Base-by-base conservation (phyloP, 805 yeast genomes). In the Vanderwaltozyma yarrowii region DNA sequence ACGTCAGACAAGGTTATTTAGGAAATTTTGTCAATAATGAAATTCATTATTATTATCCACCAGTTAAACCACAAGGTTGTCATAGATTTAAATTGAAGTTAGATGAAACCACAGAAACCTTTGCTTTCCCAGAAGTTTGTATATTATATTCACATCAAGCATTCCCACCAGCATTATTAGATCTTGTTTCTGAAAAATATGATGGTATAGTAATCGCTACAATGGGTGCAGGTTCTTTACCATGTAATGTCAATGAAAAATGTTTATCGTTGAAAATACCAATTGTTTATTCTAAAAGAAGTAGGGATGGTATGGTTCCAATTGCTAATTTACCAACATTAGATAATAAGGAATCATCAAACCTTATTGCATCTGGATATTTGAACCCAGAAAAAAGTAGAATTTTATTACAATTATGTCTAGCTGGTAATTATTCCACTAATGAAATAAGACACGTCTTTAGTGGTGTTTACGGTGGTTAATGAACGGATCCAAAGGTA, bases 261-360 rank as follows among this genome's bases (percentile, higher is more conserved):
- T 51, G 61, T 65, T 16, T 67, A 66, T 41, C 49, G 8, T 52
- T 63, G 35, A 49, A 58, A 15, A 62, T 75, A 21, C 85, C 85
- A 1, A 66, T 78, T 1, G 65, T 79, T 1, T 78, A 74, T 51
- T 76, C 83, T 25, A 77, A 78, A 50, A 66, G 85, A 51, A 69
- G 83, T 8, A 74, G 73, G 68, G 83, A 78, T 52, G 86, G 86
- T 11, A 74, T 75, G 74, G 79, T 79, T 16, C 80, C 86, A 2
- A 61, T 57, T 5, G 77, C 71, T 4, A 61, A 61, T 35, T 50
- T 60, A 31, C 70, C 69, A 33, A 50, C 45, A 3, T 3, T 13
- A 5, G 58, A 65, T 13, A 45, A 65, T n/a, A 66, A 70, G 1
- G 45, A 45, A 5, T 48, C 52, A 6, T 61, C 56, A 37, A 71